phyloP scores from a whole-genome alignment of 495 filamentous ascomycete species.

The Penicillium malachiteum region DNA sequence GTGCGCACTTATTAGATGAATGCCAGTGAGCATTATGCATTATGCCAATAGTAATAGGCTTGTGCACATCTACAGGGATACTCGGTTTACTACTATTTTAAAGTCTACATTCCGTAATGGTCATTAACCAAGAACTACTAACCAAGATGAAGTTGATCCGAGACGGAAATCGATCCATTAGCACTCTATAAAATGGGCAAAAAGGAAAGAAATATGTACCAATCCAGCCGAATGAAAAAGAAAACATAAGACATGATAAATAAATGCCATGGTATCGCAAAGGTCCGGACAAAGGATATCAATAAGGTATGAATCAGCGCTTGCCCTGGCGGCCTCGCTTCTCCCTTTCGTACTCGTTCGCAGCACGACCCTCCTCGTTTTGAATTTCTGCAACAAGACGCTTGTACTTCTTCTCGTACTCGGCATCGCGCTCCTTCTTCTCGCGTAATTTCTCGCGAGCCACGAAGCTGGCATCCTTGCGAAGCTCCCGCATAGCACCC shows the following conservation, averaged over 20 bases:
- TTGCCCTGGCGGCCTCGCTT: slow-evolving; percentile 67
- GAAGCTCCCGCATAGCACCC: slow-evolving; percentile 88
- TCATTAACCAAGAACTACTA: no score
- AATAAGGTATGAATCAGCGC: slow-evolving; percentile 35
- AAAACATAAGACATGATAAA: slow-evolving; percentile 12
- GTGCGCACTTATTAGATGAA: no score
- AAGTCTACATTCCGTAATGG: no score
- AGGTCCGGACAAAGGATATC: background rate
- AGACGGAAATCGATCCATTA: no score
- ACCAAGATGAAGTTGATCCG: no score
- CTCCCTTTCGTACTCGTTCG: slow-evolving; percentile 85
- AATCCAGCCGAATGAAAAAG: slow-evolving; percentile 18
- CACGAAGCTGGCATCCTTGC: slow-evolving; percentile 92
- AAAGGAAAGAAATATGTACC: slow-evolving; percentile 24
- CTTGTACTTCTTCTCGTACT: slow-evolving; percentile 94
- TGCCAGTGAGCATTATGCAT: no score
- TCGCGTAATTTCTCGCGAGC: slow-evolving; percentile 81
- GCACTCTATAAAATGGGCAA: background rate
- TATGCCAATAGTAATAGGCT: no score
- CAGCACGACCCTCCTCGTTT: slow-evolving; percentile 82
- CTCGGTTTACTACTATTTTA: no score
- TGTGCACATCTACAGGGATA: no score
- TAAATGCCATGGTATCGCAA: slow-evolving; percentile 3
- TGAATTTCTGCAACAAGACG: slow-evolving; percentile 91
- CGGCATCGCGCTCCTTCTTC: slow-evolving; percentile 87